Percentiles rank a stretch among this genome's conserved stretches.
Conservation (phyloP, 164 flowering plant genomes). For the Pachysandra terminalis region DNA sequence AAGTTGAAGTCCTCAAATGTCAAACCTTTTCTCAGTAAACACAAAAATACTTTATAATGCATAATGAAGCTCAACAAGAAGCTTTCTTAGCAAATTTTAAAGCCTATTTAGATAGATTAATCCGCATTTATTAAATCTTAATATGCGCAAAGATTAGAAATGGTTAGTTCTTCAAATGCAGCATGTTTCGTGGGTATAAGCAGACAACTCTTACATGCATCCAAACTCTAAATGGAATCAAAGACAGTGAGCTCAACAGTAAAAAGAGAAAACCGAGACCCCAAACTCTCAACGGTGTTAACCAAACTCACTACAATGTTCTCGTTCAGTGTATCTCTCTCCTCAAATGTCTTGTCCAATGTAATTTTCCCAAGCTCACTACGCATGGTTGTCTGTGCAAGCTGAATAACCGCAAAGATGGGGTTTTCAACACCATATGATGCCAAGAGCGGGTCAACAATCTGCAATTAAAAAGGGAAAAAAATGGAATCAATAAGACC, state of each 20-base stretch:
- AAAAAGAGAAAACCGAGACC: not conserved
- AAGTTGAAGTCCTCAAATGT: no score
- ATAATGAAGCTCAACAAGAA: no score
- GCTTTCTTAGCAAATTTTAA: no score
- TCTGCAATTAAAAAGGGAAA: constrained; percentile 34
- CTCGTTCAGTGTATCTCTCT: constrained; percentile 79
- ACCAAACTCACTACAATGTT: constrained; percentile 68
- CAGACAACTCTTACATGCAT: not conserved
- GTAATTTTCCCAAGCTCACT: constrained; percentile 95
- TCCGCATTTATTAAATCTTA: no score
- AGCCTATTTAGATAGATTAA: no score
- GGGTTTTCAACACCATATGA: constrained; percentile 96
- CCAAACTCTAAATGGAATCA: not conserved
- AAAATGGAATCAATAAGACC: not conserved
- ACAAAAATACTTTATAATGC: no score
- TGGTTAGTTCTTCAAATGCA: not conserved
- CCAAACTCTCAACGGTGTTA: not conserved
- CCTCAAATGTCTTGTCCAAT: constrained; percentile 89
- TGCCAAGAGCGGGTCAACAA: constrained; percentile 74
- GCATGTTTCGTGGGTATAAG: not conserved
- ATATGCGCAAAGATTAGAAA: no score
- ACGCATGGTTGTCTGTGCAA: constrained; percentile 95
- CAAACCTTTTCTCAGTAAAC: no score
- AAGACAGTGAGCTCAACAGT: not conserved
- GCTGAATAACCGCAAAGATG: constrained; percentile 76